Evolutionary conservation across 1,284 basidiomycete genomes (phyloP), one percentile per base, ranked within the genome.

Genomic region (Phlebopus sp.): DNA sequence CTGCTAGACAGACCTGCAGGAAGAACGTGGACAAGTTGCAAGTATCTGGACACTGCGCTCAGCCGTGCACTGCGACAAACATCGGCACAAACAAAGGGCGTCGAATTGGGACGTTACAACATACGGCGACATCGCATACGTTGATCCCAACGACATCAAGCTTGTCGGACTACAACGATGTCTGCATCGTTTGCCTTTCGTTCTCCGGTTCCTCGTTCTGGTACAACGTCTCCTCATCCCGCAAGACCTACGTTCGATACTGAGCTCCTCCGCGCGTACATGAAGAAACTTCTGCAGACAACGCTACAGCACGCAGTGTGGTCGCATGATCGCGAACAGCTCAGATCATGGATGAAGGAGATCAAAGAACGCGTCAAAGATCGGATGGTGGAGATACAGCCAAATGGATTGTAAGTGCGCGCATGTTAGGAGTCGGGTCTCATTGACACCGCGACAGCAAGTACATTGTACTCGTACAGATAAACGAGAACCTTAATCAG

Each of bases 301-400:
- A 86, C 82, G 1, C 72, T 91, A 21, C 77, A 82, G 53, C 75
- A 68, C 44, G 75, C 73, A 44, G 60, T 74, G n/a, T 90, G 86
- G 86, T 60, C 74, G 39, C 79, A 79, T 55, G 86, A 90, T 50
- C 74, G 79, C 31, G 86, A 89, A 36, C 76, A 76, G 45, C 76
- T 84, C 14, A 86, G 81, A 64, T 73, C 66, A 8, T 88, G 85
- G 84, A 88, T 87, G 63, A 87, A 84, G 65, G 86, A 91, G 59
- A 84, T 91, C 53, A 83, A 85, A 17, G 85, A 87, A 57, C 76
- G 87, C 37, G 79, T 91, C 30, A 91, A 90, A 68, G 84, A 87
- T 63, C 72, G 87, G 59, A 90, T 90, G 85, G 56, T 88, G 48
- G 85, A 86, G 60, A 88, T 90, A 44, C 84, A 87, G 59, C 82